Percentiles rank a stretch among this genome's conserved stretches.
Conservation (phyloP, 495 filamentous ascomycete species). For the Chaetomium cochliodes region DNA sequence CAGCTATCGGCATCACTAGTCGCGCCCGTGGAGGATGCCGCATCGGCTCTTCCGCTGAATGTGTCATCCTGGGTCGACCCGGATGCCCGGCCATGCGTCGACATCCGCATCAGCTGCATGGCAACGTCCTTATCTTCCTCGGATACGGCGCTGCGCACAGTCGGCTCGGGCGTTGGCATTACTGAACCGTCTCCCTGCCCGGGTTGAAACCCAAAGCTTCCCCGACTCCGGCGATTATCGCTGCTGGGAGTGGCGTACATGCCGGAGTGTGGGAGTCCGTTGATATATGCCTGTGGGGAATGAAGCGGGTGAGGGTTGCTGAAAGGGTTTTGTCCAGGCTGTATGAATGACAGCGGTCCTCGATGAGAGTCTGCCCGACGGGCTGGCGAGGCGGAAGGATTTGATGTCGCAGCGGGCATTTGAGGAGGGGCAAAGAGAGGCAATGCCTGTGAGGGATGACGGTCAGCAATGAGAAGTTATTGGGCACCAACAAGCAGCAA, state of each 20-base stretch:
- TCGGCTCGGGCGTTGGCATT: constrained; percentile 90
- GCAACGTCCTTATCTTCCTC: constrained; percentile 99
- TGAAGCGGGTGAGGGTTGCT: constrained; percentile 68
- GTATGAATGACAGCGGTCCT: constrained; percentile 64
- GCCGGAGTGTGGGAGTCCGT: constrained; percentile 45
- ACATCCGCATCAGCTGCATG: constrained; percentile 89
- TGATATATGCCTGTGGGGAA: constrained; percentile 73
- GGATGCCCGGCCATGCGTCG: constrained; percentile 84
- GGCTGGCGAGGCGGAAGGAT: constrained; percentile 89
- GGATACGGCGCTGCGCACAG: constrained; percentile 89
- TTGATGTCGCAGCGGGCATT: constrained; percentile 82
- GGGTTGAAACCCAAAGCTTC: constrained; percentile 53
- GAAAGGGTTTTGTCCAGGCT: constrained; percentile 70
- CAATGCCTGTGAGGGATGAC: constrained; percentile 65
- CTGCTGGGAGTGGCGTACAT: constrained; percentile 57
- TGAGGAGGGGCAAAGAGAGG: constrained; percentile 92
- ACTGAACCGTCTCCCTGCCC: constrained; percentile 37
- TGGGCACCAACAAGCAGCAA: background rate
- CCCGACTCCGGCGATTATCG: constrained; percentile 65
- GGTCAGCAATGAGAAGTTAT: constrained; percentile 19
- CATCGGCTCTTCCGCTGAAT: constrained; percentile 82
- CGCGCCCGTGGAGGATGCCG: constrained; percentile 77
- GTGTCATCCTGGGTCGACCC: constrained; percentile 93
- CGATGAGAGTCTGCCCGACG: constrained; percentile 62
- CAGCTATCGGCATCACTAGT: constrained; percentile 77